Evolutionary conservation across 352 stramenopile species (phyloP), one percentile per base, ranked within the genome.

Genomic region (Globisporangium lucens): DNA sequence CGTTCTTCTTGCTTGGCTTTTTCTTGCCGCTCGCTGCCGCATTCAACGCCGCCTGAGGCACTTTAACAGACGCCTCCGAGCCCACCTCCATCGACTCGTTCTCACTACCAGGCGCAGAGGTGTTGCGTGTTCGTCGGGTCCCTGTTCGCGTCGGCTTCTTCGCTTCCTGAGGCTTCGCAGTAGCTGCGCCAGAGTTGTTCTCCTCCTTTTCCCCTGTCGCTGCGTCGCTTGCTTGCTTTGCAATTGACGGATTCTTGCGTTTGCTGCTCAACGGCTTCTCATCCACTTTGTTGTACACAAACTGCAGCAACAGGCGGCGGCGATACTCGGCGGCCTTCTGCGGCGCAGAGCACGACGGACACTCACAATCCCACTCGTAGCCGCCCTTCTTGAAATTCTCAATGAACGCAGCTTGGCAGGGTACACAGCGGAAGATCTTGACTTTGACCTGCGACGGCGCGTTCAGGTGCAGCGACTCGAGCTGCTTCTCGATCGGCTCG

Each of bases 371-470:
- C 70, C 73, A 79, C 7, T 76, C 29, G 55, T 73, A 80, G 4
- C 73, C 71, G 1, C 61, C 72, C 46, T 64, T 75, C 27, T 73
- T 74, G 30, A 76, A 76, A 30, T 80, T 81, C 64, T 88, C 79
- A 17, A 80, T 24, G 15, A 84, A 76, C 2, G 69, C 70, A n/a
- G 79, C 76, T 30, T 75, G 75, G 52, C 79, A 88, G 27, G 79
- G 77, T 15, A 47, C 55, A 65, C 79, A 88, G 1, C 76, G 75
- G 57, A 88, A 79, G 46, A 88, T 77, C 22, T 70, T 74, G 9
- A 70, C 71, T 5, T 70, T 74, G 5, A 61, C 46, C n/a, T 65
- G 63, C 10, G 78, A 62, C 1, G 67, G 65, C 9, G 56, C 71
- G 52, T 69, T 61, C 22, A 76, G 59, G 43, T 72, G 66, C 41